Base-by-base conservation (phyloP, 257 asterid genomes). In the Solanum corneliomulleri region DNA sequence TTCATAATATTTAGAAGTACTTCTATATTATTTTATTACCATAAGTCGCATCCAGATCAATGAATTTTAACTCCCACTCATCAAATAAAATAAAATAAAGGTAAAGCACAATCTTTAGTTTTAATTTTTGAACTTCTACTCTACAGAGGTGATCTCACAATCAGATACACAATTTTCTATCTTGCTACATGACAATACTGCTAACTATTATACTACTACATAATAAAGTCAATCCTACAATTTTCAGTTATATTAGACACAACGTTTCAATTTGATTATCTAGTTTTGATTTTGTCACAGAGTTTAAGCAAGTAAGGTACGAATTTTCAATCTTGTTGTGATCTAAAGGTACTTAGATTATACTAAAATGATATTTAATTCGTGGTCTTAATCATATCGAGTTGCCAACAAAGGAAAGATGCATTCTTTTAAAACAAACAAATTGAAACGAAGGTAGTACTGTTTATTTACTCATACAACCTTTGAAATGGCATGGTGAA, bases 401-500 rank as follows among this genome's bases (percentile, higher is more conserved):
- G 33, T n/a, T 64, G 33, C 31, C 70, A 64, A 64, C 6, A 64
- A 11, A n/a, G 70, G 31, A 64, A 64, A 64, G 70, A 64, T 64
- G 69, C 33, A 64, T 64, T 64, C 70, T n/a, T 64, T 64, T 64
- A n/a, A n/a, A n/a, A 60, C 31, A 71, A 71, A 35, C 27, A 2
- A 72, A 72, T 3, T 75, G 3, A n/a, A 23, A 39, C 3, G 1
- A n/a, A 21, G 13, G 5, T 16, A 11, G 27, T 5, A 29, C 15
- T 29, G 29, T 29, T 14, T 83, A 35, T 35, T 56, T 62, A 82
- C 86, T 37, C 5, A 86, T 60, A 86, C 90, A 90, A 97, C 99
- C 98, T 97, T 95, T 15, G 99, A 94, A 84, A 94, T 92, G 75
- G 99, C 95, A 83, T 95, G 94, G 60, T 69, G 85, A 2, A 95